Conservation (phyloP, 805 yeast genomes). For the Pichia paraexigua region DNA sequence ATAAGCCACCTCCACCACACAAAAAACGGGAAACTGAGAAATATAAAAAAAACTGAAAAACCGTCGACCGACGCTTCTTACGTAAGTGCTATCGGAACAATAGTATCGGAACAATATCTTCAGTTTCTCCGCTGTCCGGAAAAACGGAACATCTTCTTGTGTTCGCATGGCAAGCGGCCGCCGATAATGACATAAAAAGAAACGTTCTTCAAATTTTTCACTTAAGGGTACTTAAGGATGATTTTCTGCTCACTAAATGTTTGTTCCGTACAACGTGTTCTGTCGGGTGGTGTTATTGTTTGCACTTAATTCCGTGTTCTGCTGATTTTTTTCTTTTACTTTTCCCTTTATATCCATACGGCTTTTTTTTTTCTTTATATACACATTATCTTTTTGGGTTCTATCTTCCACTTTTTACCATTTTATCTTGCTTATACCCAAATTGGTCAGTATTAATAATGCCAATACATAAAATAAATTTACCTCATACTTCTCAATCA, state of each 20-base stretch:
- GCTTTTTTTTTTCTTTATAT: neutral
- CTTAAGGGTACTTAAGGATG: neutral
- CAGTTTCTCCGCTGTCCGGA: neutral
- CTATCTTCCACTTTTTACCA: neutral
- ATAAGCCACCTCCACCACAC: neutral
- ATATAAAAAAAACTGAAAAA: no score
- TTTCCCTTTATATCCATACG: no score
- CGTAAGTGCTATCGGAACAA: no score
- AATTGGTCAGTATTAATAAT: neutral
- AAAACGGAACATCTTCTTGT: neutral
- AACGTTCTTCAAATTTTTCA: neutral
- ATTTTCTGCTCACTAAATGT: neutral
- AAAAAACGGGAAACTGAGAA: no score
- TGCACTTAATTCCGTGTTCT: neutral
- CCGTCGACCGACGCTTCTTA: neutral
- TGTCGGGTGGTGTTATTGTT: neutral
- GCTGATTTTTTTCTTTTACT: no score
- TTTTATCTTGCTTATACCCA: neutral
- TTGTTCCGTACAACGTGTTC: neutral
- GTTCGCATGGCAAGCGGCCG: neutral
- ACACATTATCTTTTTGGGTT: neutral
- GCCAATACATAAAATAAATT: conserved; percentile 7
- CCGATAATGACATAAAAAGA: neutral
- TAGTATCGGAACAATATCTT: neutral
- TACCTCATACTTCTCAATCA: conserved; percentile 2